Conservation (phyloP, 2,329 filamentous ascomycete species). For the Aspergillus tubingensis region DNA sequence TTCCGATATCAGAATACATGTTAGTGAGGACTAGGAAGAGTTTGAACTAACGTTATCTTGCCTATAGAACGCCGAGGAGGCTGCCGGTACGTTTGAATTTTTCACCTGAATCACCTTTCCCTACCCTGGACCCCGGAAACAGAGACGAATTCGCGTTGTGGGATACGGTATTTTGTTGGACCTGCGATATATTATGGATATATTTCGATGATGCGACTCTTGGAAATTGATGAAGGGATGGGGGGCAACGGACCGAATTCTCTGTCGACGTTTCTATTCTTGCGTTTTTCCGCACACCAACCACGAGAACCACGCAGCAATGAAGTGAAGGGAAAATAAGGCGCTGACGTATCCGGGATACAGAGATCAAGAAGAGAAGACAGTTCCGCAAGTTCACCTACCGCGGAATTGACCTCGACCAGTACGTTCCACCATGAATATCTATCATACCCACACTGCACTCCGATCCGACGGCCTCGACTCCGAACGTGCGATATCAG, state of each 20-base stretch:
- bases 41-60: conserved; percentile 41
- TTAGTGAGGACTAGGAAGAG: not conserved
- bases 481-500: conserved; percentile 18
- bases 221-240: not conserved
- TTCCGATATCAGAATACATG: not conserved
- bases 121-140: conserved; percentile 10
- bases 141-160: not conserved
- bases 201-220: conserved; percentile 10
- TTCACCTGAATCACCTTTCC: conserved; percentile 16
- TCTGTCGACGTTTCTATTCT: not conserved
- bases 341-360: conserved; percentile 38
- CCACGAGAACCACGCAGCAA: conserved; percentile 18
- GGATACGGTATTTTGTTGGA: conserved; percentile 7
- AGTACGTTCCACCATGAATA: conserved; percentile 65
- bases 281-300: not conserved
- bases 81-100: conserved; percentile 65
- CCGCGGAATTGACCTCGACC: conserved; percentile 98
- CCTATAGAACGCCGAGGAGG: conserved; percentile 88
- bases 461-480: conserved; percentile 6
- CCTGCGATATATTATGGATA: conserved; percentile 16
- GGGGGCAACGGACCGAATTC: not conserved
- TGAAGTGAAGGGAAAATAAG: conserved; percentile 16
- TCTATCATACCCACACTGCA: conserved; percentile 7
- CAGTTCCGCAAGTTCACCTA: conserved; percentile 99
- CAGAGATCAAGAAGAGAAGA: conserved; percentile 99